Base-by-base conservation (phyloP, 2,329 filamentous ascomycete genomes). In the Fusarium coicis region DNA sequence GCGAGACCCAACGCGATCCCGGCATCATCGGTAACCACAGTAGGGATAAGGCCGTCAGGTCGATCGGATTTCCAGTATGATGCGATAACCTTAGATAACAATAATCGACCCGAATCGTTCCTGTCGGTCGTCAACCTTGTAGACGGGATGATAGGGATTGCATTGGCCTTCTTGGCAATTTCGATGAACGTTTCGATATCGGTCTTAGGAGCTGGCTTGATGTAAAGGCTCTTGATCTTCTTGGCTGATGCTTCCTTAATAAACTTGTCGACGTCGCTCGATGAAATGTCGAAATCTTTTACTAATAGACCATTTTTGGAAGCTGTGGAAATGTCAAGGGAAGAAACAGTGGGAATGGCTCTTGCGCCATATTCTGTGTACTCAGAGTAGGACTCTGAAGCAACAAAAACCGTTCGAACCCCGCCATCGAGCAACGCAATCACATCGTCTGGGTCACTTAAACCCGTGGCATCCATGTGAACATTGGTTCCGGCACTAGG, bases 21-120 rank as follows among this genome's bases (percentile, higher is more conserved):
- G 54, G 92, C 87, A 85, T 97, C 94, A 80, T 99, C 94, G 2
- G 93, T 95, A 12, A 99, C 96, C 8, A 97, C 89, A 0, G 96
- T 99, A 4, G 96, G 92, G 75, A 97, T 90, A 14, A 99, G 87
- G 14, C 93, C 92, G 79, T 98, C 97, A 8, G 90, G 83, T 72
- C 95, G 89, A 82, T 99, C 96, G 43, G 93, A 94, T 71, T 89
- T 92, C 83, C 95, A 95, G 72, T 91, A 91, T 5, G 90, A 87
- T 56, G 94, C 89, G 69, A 98, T 86, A 36, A 98, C 84, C 77
- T 90, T 90, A 42, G 91, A 91, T 32, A 98, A 84, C 56, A 88
- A 80, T 39, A 83, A 76, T 78, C 85, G 87, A 47, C 86, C 84
- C 16, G 87, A 80, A 55, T 92, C 87, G 47, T 89, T 86, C 76